These are phyloP conservation scores for Triticum monococcum DNA, from an alignment of 176 grass and related monocot genomes.

Conservation along the genomic window DNA sequence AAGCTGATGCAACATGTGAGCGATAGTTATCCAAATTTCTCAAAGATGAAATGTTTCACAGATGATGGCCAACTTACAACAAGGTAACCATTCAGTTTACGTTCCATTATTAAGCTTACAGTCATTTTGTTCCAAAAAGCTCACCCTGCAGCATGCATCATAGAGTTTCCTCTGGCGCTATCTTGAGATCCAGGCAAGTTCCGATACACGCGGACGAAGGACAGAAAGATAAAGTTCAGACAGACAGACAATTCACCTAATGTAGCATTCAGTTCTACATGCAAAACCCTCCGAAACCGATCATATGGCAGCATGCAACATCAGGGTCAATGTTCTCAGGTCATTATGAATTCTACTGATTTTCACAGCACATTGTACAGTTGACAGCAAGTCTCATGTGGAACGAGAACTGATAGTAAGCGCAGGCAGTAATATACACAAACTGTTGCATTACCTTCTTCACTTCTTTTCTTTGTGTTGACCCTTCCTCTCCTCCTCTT, in stretches of 20 bases:
- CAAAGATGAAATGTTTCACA: background rate
- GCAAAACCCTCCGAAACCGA: slow-evolving; percentile 52
- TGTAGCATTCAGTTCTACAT: slow-evolving; percentile 4
- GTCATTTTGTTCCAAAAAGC: background rate
- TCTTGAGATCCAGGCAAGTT: too few relatives aligned
- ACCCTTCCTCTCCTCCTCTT: slow-evolving; percentile 84
- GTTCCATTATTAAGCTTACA: background rate
- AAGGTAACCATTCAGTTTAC: background rate
- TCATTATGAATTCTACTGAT: slow-evolving; percentile 25
- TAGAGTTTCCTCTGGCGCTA: too few relatives aligned
- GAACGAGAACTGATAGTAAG: background rate
- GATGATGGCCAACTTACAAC: background rate
- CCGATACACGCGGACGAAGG: too few relatives aligned
- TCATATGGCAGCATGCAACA: too few relatives aligned
- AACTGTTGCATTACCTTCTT: slow-evolving; percentile 56
- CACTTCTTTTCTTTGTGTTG: slow-evolving; percentile 81
- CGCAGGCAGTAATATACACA: background rate
- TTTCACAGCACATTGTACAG: background rate
- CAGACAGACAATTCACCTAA: too few relatives aligned
- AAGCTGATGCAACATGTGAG: too few relatives aligned
- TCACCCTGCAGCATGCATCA: too few relatives aligned
- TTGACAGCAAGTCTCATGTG: background rate
- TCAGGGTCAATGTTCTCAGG: too few relatives aligned
- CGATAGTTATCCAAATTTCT: too few relatives aligned
- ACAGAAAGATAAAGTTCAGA: too few relatives aligned